Percentiles rank a stretch among this genome's conserved stretches.
Evolutionary conservation across 2,329 filamentous ascomycete species (phyloP).

Genomic region (Penicillium sp.): DNA sequence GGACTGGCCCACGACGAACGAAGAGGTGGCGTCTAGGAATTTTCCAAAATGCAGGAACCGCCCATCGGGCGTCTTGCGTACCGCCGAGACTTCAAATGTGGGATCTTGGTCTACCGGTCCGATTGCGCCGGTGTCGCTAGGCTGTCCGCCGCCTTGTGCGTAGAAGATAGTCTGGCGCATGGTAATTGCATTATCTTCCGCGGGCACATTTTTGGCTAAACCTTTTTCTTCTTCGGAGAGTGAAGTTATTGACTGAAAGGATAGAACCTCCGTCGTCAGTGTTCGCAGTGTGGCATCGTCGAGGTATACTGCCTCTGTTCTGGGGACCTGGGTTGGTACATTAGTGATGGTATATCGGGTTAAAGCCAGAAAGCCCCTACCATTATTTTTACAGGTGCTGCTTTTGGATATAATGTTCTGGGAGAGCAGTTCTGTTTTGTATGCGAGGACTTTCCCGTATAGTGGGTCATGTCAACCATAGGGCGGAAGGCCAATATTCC

Average conservation of each 20-base stretch:
- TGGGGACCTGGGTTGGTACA: conserved; percentile 1
- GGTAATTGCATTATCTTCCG: conserved; percentile 18
- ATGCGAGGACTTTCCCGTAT: neutral
- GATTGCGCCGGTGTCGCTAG: conserved; percentile 27
- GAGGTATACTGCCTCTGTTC: conserved; percentile 27
- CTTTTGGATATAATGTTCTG: neutral
- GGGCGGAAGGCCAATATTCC: neutral
- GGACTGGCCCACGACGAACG: conserved; percentile 14
- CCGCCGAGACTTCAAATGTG: conserved; percentile 23
- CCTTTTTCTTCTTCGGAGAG: conserved; percentile 18
- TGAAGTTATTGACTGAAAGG: conserved; percentile 17
- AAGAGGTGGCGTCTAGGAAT: neutral
- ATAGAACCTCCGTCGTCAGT: conserved; percentile 19
- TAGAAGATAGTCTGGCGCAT: conserved; percentile 29
- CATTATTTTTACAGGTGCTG: neutral
- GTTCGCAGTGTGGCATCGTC: conserved; percentile 20
- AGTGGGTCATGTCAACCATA: conserved; percentile 1
- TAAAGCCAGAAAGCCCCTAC: neutral
- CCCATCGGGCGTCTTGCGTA: conserved; percentile 24
- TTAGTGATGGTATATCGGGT: neutral
- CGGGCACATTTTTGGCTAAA: conserved; percentile 18
- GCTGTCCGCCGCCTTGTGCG: conserved; percentile 27
- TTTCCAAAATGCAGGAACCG: conserved; percentile 27
- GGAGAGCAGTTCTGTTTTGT: neutral
- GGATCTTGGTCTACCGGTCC: conserved; percentile 5